These are phyloP conservation scores for Phaeotremella skinneri DNA, from an alignment of 768 basidiomycete genomes.

Conservation along the genomic window DNA sequence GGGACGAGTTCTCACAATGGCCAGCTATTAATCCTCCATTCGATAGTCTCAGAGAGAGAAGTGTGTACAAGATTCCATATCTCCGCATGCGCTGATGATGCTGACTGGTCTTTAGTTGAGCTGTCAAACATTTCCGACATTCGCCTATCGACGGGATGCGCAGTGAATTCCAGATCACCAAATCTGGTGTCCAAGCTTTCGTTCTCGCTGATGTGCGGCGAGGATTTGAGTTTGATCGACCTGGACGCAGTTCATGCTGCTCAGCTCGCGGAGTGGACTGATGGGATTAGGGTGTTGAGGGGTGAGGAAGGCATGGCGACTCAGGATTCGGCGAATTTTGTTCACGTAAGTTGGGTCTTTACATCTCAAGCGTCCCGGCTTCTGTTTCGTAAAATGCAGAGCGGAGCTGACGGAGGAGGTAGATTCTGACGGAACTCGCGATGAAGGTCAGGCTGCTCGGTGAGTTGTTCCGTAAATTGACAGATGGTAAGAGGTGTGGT, in stretches of 20 bases:
- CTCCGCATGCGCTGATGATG: neutral
- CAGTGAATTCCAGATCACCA: conserved; percentile 38
- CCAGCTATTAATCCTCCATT: conserved; percentile 20
- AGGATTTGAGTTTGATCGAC: conserved; percentile 38
- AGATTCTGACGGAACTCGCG: conserved; percentile 45
- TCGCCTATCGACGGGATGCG: conserved; percentile 25
- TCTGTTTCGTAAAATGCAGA: neutral
- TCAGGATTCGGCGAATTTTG: conserved; percentile 29
- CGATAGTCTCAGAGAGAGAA: conserved; percentile 31
- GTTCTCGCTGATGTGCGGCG: conserved; percentile 41
- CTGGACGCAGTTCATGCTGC: conserved; percentile 42
- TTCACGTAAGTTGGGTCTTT: conserved; percentile 29
- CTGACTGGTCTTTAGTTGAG: conserved; percentile 27
- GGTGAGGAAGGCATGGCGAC: conserved; percentile 39
- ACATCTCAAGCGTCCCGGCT: neutral
- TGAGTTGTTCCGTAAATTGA: conserved; percentile 1
- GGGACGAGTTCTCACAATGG: conserved; percentile 35
- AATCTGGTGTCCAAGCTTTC: conserved; percentile 33
- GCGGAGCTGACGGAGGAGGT: neutral
- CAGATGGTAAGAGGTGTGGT: neutral
- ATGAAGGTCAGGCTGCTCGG: conserved; percentile 32
- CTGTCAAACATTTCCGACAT: conserved; percentile 30
- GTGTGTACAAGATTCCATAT: conserved; percentile 19
- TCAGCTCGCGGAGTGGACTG: conserved; percentile 46
- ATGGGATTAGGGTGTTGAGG: conserved; percentile 38